phyloP scores from a whole-genome alignment of 371 early-diverging fungal species.

The Nematocida sp. region DNA sequence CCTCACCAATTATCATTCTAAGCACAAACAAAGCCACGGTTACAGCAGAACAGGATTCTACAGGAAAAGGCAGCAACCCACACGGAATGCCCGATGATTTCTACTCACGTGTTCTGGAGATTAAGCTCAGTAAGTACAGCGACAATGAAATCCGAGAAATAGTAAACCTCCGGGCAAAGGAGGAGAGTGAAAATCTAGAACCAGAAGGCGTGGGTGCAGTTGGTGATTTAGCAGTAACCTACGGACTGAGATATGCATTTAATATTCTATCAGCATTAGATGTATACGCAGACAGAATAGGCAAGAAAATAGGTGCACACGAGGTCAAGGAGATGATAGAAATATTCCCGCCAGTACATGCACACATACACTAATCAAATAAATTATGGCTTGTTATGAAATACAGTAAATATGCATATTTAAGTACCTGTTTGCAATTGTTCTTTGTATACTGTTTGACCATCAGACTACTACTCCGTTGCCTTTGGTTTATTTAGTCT shows the following conservation, averaged over 20 bases:
- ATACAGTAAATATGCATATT: no score
- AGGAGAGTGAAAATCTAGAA: conserved; percentile 90
- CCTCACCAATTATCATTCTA: conserved; percentile 94
- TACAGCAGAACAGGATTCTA: conserved; percentile 72
- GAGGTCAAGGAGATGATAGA: background rate
- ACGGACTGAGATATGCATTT: conserved; percentile 89
- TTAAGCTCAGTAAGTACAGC: conserved; percentile 79
- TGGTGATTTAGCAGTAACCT: conserved; percentile 81
- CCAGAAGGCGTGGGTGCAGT: conserved; percentile 82
- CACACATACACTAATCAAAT: background rate
- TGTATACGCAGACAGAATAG: conserved; percentile 79
- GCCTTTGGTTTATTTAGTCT: no score
- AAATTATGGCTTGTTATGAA: background rate
- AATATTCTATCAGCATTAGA: conserved; percentile 87
- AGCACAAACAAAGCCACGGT: conserved; percentile 78
- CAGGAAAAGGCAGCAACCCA: conserved; percentile 74
- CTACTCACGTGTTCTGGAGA: conserved; percentile 84
- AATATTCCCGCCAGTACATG: conserved; percentile 13
- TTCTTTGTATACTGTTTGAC: no score
- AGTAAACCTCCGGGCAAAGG: conserved; percentile 79
- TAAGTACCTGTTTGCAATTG: no score
- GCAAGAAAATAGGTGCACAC: background rate
- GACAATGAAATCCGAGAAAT: conserved; percentile 83
- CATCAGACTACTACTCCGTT: no score
- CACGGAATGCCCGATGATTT: conserved; percentile 94